Evolutionary conservation across 345 rosid genomes (phyloP).

Genomic region (Cardiospermum halicacabum): DNA sequence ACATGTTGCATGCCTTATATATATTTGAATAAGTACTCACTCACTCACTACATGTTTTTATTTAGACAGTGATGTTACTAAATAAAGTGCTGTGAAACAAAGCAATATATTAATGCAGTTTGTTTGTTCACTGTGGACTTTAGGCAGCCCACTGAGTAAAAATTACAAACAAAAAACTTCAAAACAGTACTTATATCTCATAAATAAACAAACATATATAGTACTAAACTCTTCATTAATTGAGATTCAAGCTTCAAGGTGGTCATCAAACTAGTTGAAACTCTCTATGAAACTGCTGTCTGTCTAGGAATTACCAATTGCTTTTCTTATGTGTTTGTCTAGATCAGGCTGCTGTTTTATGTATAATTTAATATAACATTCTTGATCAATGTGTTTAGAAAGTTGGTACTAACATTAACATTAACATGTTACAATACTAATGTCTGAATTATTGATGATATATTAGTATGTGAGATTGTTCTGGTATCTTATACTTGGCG

Average conservation of each 20-base stretch:
- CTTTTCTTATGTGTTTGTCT: constrained; percentile 1
- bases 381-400: constrained; percentile 30
- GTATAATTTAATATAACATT: constrained; percentile 25
- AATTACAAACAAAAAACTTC: background rate
- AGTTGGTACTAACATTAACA: constrained; percentile 11
- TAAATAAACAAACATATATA: background rate
- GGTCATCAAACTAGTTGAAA: background rate
- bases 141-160: background rate
- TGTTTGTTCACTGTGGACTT: background rate
- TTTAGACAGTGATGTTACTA: background rate
- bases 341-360: background rate
- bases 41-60: background rate
- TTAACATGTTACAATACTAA: constrained; percentile 5
- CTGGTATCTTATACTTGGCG: no score
- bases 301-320: constrained; percentile 4
- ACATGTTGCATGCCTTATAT: background rate
- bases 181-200: no score
- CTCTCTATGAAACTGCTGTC: constrained; percentile 8
- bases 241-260: background rate
- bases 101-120: background rate
- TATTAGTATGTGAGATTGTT: no score
- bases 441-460: no score
- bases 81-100: background rate
- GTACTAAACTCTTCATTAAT: background rate
- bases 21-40: no score